Evolutionary conservation across 2,329 filamentous ascomycete species (phyloP), one percentile per base, ranked within the genome.

Genomic region (Diplodia seriata): DNA sequence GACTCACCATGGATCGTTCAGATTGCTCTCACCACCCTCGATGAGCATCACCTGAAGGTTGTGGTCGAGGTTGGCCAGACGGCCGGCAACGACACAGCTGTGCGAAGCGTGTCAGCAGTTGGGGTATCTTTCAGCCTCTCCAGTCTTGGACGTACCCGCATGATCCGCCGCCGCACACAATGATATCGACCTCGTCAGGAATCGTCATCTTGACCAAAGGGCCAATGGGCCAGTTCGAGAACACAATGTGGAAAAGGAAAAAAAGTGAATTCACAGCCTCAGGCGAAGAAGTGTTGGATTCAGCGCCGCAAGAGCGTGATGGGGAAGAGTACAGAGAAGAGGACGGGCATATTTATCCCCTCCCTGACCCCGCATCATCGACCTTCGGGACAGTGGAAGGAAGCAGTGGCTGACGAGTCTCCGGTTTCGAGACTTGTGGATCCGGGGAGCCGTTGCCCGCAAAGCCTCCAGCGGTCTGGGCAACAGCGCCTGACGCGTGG

Each of bases 161-260:
- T 76, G 89, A 91, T 66, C 90, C 90, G 74, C 91, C 91, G 74
- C 91, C 91, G 71, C 88, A 90, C 36, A 93, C 89, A 73, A 93
- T 93, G 73, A 93, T 92, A 76, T 93, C 91, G 74, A 92, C 91
- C 82, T 93, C 91, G 69, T 93, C 90, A 43, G 90, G 90, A 70
- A 93, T 83, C 71, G 84, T 87, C 84, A 87, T 89, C 4, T 71
- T 77, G 72, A 49, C 23, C 20, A 56, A 36, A 1, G 59, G 31
- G 31, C 31, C 18, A 36, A 43, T 49, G 59, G 31, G 31, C 31
- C 18, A 36, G 23, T 49, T 53, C 4, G 36, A 23, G 20, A 33
- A 55, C 29, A 31, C 14, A 31, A 50, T 61, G 29, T n/a, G 26
- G 26, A 20, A 14, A 23, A 29, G 51, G n/a, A 3, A 33, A 12